These are phyloP conservation scores for Blastomyces silverae DNA, from an alignment of 2,329 filamentous ascomycete species.

Conservation along the genomic window DNA sequence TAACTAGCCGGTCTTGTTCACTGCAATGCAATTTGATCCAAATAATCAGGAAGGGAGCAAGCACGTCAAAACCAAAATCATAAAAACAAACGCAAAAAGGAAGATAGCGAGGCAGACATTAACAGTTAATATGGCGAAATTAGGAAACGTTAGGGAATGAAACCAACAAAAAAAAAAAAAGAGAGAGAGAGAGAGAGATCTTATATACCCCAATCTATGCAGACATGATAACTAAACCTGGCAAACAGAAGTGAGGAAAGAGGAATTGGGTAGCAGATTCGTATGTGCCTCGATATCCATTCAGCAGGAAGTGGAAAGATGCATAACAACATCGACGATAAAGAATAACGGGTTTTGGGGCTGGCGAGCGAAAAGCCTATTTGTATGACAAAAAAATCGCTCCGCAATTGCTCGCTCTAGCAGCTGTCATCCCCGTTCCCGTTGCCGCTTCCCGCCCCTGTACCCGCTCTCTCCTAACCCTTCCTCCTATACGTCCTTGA, in stretches of 20 bases:
- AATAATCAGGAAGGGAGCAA: not conserved
- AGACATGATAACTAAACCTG: not conserved
- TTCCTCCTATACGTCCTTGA: not conserved
- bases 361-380: not conserved
- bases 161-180: not conserved
- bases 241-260: not conserved
- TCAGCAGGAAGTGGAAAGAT: no score
- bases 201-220: not conserved
- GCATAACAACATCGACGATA: not conserved
- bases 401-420: not conserved
- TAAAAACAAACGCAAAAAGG: not conserved
- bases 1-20: not conserved
- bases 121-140: not conserved
- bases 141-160: not conserved
- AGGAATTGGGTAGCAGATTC: not conserved
- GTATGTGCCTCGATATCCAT: no score
- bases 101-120: not conserved
- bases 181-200: no score
- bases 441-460: not conserved
- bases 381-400: not conserved
- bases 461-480: not conserved
- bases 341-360: not conserved
- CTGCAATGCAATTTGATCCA: not conserved
- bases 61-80: not conserved
- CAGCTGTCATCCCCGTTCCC: not conserved